phyloP scores from a whole-genome alignment of 805 yeast species.

The Candida caryicola region DNA sequence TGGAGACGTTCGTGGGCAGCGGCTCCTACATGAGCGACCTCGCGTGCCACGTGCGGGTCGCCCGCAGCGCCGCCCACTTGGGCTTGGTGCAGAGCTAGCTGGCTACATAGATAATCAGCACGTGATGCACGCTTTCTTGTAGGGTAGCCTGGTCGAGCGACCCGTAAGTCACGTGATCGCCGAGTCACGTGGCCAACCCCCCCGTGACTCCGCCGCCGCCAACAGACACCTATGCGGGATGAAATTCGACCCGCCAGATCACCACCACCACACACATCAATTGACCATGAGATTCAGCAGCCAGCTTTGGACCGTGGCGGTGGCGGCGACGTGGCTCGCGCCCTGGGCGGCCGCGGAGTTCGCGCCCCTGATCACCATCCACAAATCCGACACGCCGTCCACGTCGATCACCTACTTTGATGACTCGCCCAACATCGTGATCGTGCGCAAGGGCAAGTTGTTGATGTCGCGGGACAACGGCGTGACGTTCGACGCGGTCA shows the following conservation, averaged over 20 bases:
- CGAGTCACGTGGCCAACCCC: background rate
- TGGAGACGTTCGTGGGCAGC: conserved; percentile 23
- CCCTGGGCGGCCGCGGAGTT: conserved; percentile 15
- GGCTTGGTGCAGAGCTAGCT: conserved; percentile 1
- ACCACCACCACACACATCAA: background rate
- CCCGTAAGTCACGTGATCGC: conserved; percentile 3
- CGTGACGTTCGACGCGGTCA: conserved; percentile 42
- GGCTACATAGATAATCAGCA: background rate
- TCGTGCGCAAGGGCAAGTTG: conserved; percentile 22
- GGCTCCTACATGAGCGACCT: conserved; percentile 9
- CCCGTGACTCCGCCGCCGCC: too few relatives aligned
- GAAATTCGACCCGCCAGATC: too few relatives aligned
- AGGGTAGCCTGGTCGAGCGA: too few relatives aligned
- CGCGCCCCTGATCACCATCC: conserved; percentile 22
- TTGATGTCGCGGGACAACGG: conserved; percentile 52
- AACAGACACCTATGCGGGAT: too few relatives aligned
- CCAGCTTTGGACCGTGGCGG: conserved; percentile 3
- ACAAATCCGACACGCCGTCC: conserved; percentile 9
- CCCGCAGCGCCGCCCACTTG: background rate
- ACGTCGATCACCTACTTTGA: conserved; percentile 43
- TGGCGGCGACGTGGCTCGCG: background rate
- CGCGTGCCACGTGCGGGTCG: conserved; percentile 8
- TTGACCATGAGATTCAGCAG: background rate
- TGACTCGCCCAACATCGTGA: conserved; percentile 49
- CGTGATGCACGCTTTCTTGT: too few relatives aligned